phyloP scores from a whole-genome alignment of 1,284 basidiomycete species.

The Pseudozyma flocculosa region DNA sequence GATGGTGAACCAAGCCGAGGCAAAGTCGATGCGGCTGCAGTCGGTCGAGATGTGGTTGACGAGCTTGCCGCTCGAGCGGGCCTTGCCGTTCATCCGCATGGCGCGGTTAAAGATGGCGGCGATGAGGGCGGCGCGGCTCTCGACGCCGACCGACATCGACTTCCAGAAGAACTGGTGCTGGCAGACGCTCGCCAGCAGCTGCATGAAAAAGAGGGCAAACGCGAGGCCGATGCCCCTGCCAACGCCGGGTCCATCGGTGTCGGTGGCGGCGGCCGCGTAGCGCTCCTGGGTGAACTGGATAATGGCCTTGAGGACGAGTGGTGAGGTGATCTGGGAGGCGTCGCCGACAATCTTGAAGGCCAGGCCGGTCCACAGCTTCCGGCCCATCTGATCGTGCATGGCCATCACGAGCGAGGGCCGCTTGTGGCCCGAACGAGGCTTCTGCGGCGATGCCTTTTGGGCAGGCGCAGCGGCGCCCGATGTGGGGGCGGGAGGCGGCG shows the following conservation, averaged over 20 bases:
- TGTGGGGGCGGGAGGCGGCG: background rate
- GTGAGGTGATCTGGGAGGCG: conserved; percentile 45
- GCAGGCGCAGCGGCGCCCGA: conserved; percentile 4
- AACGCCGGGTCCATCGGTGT: conserved; percentile 19
- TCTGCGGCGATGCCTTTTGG: too few relatives aligned
- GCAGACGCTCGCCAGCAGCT: conserved; percentile 70
- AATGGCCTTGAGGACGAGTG: conserved; percentile 49
- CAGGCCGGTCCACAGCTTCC: conserved; percentile 79
- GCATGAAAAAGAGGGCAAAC: conserved; percentile 67
- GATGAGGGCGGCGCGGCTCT: conserved; percentile 82
- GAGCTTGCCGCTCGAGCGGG: conserved; percentile 79
- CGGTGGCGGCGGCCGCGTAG: conserved; percentile 19
- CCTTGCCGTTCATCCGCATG: conserved; percentile 74
- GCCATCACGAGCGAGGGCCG: conserved; percentile 71
- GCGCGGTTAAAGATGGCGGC: conserved; percentile 81
- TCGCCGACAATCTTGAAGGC: conserved; percentile 63
- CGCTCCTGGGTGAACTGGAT: conserved; percentile 41
- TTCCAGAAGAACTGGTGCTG: conserved; percentile 79
- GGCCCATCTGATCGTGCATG: conserved; percentile 77
- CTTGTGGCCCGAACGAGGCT: conserved; percentile 37
- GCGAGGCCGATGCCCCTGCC: conserved; percentile 49
- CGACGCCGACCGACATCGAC: conserved; percentile 62
- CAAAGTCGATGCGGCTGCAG: conserved; percentile 85
- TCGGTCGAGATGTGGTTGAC: conserved; percentile 94
- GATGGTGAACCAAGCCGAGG: conserved; percentile 75